These are phyloP conservation scores for Colletotrichum tropicale DNA, from an alignment of 2,329 filamentous ascomycete genomes.

Conservation along the genomic window DNA sequence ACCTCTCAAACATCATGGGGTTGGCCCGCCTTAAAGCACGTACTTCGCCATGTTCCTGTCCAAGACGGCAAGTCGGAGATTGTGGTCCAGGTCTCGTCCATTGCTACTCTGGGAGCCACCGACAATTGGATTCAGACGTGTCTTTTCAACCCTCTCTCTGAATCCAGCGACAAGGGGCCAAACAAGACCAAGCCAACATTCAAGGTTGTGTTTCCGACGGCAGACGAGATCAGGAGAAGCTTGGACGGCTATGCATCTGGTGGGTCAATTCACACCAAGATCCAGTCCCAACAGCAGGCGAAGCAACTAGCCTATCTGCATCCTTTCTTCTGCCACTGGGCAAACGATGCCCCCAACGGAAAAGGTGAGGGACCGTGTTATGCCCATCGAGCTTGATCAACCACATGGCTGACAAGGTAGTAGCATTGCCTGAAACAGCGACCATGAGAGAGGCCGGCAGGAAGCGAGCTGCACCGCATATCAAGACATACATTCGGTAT, in stretches of 20 bases:
- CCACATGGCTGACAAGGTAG: background rate
- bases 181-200: slow-evolving; percentile 50
- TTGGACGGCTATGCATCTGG: slow-evolving; percentile 81
- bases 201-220: slow-evolving; percentile 81
- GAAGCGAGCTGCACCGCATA: slow-evolving; percentile 78
- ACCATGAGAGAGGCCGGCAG: slow-evolving; percentile 58
- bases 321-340: slow-evolving; percentile 78
- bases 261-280: slow-evolving; percentile 81
- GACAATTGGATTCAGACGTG: slow-evolving; percentile 75
- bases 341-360: slow-evolving; percentile 56
- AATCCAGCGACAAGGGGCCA: slow-evolving; percentile 27
- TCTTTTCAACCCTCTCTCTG: slow-evolving; percentile 57
- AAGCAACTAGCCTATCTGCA: slow-evolving; percentile 77
- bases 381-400: background rate
- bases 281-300: slow-evolving; percentile 69
- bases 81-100: slow-evolving; percentile 75
- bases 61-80: slow-evolving; percentile 48
- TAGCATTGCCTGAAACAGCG: slow-evolving; percentile 29
- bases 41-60: slow-evolving; percentile 59
- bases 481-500: slow-evolving; percentile 86
- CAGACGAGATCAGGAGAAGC: slow-evolving; percentile 76
- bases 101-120: slow-evolving; percentile 75
- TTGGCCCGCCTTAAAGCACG: slow-evolving; percentile 71
- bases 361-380: slow-evolving; percentile 25
- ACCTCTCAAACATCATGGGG: slow-evolving; percentile 70